Conservation (phyloP, 352 stramenopile genomes). For the Pythium graminicola region DNA sequence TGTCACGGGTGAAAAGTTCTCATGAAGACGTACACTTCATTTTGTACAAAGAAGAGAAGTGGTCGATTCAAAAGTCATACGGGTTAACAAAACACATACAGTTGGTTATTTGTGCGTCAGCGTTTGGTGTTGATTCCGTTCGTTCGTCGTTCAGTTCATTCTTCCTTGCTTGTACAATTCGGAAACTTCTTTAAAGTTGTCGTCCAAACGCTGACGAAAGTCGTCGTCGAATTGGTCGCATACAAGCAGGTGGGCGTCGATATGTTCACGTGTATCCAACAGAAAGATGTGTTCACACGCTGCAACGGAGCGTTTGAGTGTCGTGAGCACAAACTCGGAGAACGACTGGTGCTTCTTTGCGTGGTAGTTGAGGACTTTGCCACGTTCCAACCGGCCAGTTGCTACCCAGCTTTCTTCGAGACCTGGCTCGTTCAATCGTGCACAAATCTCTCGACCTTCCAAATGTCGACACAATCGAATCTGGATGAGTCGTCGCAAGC, state of each 20-base stretch:
- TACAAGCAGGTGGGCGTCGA: constrained; percentile 63
- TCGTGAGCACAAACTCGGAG: constrained; percentile 48
- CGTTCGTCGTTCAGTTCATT: background rate
- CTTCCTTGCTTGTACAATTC: constrained; percentile 26
- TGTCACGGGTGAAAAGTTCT: constrained; percentile 76
- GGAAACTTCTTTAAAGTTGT: constrained; percentile 27
- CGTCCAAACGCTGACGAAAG: constrained; percentile 32
- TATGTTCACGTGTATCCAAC: constrained; percentile 42
- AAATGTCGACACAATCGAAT: constrained; percentile 58
- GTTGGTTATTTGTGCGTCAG: background rate
- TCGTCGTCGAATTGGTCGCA: constrained; percentile 63
- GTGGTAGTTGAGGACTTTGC: constrained; percentile 48
- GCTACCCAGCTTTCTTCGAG: constrained; percentile 35
- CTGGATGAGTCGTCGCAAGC: constrained; percentile 61
- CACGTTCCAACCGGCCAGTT: constrained; percentile 39
- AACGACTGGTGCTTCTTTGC: constrained; percentile 48
- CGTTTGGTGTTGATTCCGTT: background rate
- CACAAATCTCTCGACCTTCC: constrained; percentile 53
- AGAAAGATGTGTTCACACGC: constrained; percentile 70
- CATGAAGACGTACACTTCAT: constrained; percentile 24
- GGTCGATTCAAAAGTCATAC: background rate
- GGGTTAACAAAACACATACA: constrained; percentile 13
- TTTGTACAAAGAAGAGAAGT: constrained; percentile 1
- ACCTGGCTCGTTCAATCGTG: constrained; percentile 6
- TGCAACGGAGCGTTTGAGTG: constrained; percentile 38